Conservation (phyloP, 1,284 basidiomycete genomes). For the Agaricales sp. region DNA sequence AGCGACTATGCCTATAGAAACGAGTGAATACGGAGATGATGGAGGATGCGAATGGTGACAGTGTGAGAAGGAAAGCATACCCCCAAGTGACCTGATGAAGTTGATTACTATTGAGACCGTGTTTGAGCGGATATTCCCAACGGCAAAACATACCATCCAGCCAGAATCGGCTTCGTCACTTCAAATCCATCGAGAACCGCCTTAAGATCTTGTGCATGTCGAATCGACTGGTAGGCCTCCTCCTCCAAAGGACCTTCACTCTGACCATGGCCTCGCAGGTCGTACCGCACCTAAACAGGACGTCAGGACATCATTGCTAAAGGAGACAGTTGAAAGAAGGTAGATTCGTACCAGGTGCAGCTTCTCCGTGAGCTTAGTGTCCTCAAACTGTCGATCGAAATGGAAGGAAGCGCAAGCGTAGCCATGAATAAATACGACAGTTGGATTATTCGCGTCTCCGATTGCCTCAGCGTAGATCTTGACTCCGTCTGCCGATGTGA, state of each 20-base stretch:
- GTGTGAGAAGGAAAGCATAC: neutral
- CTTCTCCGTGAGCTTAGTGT: conserved; percentile 19
- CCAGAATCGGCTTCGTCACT: conserved; percentile 14
- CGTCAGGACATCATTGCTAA: neutral
- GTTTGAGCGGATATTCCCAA: too few relatives aligned
- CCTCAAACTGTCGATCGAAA: conserved; percentile 27
- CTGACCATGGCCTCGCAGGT: conserved; percentile 21
- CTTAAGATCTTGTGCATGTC: conserved; percentile 18
- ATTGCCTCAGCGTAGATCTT: conserved; percentile 26
- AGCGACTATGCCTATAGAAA: neutral
- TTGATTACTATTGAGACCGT: too few relatives aligned
- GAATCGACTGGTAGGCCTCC: conserved; percentile 12
- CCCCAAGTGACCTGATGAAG: conserved; percentile 1
- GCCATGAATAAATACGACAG: conserved; percentile 32
- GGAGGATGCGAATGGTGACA: neutral
- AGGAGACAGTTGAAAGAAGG: neutral
- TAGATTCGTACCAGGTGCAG: conserved; percentile 22
- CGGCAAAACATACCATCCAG: conserved; percentile 19
- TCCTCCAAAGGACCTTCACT: conserved; percentile 14
- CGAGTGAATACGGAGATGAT: neutral
- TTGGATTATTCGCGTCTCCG: conserved; percentile 26
- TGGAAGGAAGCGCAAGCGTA: conserved; percentile 23
- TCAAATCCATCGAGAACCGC: conserved; percentile 17
- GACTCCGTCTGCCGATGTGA: conserved; percentile 19
- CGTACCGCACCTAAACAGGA: conserved; percentile 20